Base-by-base conservation (phyloP, 202 grass and related monocot species). In the Bolboschoenoplectus hybrid region DNA sequence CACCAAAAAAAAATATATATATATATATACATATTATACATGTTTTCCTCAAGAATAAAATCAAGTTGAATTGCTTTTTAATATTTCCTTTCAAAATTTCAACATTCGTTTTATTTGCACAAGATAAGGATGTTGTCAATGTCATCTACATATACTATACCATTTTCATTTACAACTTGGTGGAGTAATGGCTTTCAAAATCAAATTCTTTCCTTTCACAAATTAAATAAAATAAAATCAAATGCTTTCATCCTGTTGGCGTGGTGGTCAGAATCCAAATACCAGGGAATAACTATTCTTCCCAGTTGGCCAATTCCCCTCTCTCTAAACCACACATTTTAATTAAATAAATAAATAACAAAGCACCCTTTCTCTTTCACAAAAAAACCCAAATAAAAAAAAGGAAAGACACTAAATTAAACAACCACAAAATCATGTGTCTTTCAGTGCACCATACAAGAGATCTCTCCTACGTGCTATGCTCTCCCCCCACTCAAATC, bases 391-490 rank as follows among this genome's bases (percentile, higher is more conserved):
- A 20, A 61, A 61, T n/a, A 19, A 72, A 8, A 72, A 65, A 35
- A 65, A 34, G 9, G 9, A 3, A 19, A 26, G 26, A 36, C 32
- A n/a, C 41, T 7, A 71, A 81, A 41, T 34, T 43, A 61, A 81
- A 63, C 17, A 26, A 26, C 26, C 26, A 26, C 26, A 26, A 26
- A 8, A 26, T 1, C 35, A 81, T 63, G 78, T 81, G 78, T 81
- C 35, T 46, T n/a, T 45, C 38, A 63, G 0, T 47, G 16, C 81
- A 83, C 81, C 81, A 83, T 69, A 52, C 45, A 83, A 69, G 36
- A 83, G n/a, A 83, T 69, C 81, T 83, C 74, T 69, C 26, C 63
- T 83, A 67, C 43, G 46, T 83, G 63, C 65, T 50, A 0, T 68
- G 50, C 5, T 52, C 63, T 83, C 44, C 44, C 49, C 49, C 81